Base-by-base conservation (phyloP, 1,139 yeast genomes). In the Spencermartinsiella ligniputridi region DNA sequence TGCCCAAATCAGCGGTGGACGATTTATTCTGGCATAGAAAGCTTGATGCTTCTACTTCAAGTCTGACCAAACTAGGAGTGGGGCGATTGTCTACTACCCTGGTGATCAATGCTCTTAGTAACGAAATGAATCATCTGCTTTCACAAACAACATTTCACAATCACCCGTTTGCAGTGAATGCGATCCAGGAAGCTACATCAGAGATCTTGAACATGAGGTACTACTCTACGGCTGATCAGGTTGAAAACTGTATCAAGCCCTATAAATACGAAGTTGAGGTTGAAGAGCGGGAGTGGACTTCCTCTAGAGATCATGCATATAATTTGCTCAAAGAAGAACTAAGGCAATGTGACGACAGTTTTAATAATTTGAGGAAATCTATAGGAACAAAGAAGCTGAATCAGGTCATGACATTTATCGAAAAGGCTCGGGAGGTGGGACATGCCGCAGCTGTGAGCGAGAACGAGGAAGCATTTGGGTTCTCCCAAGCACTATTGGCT, bases 171-270 rank as follows among this genome's bases (percentile, higher is more conserved):
- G 95, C 96, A 1, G 79, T 80, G 53, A 77, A 79, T 34, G 82
- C 89, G 3, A 92, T 94, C 19, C 78, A 76, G 45, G 95, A 89
- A 38, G 95, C 97, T 0, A 95, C 96, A 0, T 76, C 79, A 35
- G 71, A 81, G 18, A 96, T 94, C 1, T 70, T 94, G 50, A 79
- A 82, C 50, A 70, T 85, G 32, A 79, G 92, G 52, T 92, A 78
- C 61, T 88, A 83, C 54, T 83, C 96, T 1, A 92, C 98, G 0
- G 95, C 98, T 0, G 98, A 94, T 62, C 98, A 94, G 63, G 98
- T 94, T 13, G 99, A 94, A 61, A 94, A 92, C 64, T 90, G 97
- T 68, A 90, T 94, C 59, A 94, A 94, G 64, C 98, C 98, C 1
- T 92, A 83, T 68, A 94, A 94, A 66, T 92, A 92, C 64, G 98